Conservation (phyloP, 2,329 filamentous ascomycete genomes). For the Apiospora hydei region DNA sequence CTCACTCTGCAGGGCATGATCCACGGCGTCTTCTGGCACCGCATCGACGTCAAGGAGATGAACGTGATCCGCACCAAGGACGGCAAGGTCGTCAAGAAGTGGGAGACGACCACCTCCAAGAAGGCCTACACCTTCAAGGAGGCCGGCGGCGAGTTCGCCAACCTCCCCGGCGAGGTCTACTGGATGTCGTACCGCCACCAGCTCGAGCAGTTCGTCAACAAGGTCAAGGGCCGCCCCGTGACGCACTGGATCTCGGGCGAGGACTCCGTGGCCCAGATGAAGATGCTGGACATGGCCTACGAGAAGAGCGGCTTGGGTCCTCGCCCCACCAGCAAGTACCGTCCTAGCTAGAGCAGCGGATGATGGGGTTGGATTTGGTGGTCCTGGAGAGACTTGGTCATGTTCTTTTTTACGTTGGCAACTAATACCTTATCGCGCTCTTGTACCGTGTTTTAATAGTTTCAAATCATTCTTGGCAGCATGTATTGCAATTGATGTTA, state of each 20-base stretch:
- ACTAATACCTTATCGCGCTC: no score
- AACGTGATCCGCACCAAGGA: slow-evolving; percentile 40
- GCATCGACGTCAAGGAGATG: slow-evolving; percentile 46
- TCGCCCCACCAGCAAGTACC: slow-evolving; percentile 30
- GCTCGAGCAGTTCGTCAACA: slow-evolving; percentile 58
- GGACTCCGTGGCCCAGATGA: slow-evolving; percentile 53
- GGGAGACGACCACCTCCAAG: slow-evolving; percentile 35
- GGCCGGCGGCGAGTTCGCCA: slow-evolving; percentile 35
- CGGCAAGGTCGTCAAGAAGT: slow-evolving; percentile 34
- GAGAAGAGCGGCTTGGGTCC: slow-evolving; percentile 45
- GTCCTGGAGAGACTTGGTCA: no score
- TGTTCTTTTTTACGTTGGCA: no score
- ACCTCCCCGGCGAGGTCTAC: slow-evolving; percentile 42
- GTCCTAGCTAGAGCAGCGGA: no score
- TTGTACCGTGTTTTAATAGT: no score
- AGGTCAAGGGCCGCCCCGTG: slow-evolving; percentile 47
- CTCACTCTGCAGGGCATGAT: slow-evolving; percentile 42
- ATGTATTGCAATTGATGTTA: no score
- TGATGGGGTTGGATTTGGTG: no score
- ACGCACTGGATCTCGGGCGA: slow-evolving; percentile 49
- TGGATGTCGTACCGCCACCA: slow-evolving; percentile 55
- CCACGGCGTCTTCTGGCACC: slow-evolving; percentile 40
- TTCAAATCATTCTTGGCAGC: no score
- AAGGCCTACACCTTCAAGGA: slow-evolving; percentile 47
- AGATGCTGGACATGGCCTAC: slow-evolving; percentile 56